Percentiles rank a stretch among this genome's conserved stretches.
phyloP scores from a whole-genome alignment of 306 rosid genomes.

The Crotalaria pallida region DNA sequence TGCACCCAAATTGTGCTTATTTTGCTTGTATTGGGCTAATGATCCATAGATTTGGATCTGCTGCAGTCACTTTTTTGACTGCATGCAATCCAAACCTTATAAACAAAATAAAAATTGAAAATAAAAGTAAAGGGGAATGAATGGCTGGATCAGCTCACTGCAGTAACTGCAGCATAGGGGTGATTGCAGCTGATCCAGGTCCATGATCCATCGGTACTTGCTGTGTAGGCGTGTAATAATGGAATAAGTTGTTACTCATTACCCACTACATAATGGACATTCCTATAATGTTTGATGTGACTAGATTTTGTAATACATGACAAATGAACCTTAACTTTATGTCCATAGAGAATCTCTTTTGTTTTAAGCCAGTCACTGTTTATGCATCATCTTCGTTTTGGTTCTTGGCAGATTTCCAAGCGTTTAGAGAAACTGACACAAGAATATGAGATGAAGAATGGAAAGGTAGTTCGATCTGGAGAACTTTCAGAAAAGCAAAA shows the following conservation, averaged over 20 bases:
- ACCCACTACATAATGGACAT: neutral
- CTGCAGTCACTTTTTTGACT: too few relatives aligned
- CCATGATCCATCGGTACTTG: neutral
- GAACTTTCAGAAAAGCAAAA: conserved; percentile 23
- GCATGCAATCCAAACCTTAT: too few relatives aligned
- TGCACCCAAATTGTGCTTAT: neutral
- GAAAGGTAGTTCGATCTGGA: conserved; percentile 18
- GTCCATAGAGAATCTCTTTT: neutral
- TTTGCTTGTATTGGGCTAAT: too few relatives aligned
- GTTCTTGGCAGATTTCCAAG: conserved; percentile 42
- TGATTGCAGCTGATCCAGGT: too few relatives aligned
- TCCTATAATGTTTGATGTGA: neutral
- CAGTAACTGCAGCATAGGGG: too few relatives aligned
- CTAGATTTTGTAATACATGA: neutral
- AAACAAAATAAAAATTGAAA: too few relatives aligned
- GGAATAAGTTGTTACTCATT: neutral
- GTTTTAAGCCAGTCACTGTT: neutral
- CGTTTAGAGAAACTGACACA: conserved; percentile 53
- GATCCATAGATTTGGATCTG: too few relatives aligned
- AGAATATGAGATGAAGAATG: conserved; percentile 48
- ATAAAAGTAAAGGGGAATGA: too few relatives aligned
- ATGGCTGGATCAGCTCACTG: too few relatives aligned
- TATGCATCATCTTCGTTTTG: neutral
- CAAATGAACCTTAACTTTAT: neutral
- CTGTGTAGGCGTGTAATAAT: neutral